These are phyloP conservation scores for Haplosporangium sp. DNA, from an alignment of 371 early-diverging fungal genomes.

Conservation along the genomic window DNA sequence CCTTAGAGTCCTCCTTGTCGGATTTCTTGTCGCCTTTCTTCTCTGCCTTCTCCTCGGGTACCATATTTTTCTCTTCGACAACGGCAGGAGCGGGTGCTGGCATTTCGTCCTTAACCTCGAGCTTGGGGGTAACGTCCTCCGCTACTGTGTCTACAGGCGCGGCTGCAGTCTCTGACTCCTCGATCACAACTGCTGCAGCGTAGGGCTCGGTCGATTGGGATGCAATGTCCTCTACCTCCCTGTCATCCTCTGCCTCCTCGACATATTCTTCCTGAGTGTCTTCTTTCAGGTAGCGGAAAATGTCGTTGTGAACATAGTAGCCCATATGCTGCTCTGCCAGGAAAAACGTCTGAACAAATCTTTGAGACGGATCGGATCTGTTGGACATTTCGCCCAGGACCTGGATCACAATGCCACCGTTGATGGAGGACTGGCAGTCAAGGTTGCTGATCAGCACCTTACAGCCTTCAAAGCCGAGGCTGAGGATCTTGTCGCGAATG, in stretches of 20 bases:
- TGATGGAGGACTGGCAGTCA: conserved; percentile 80
- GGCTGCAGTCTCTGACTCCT: conserved; percentile 19
- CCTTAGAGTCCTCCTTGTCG: conserved; percentile 1
- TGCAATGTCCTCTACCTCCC: conserved; percentile 29
- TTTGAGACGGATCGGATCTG: conserved; percentile 76
- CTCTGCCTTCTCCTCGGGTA: conserved; percentile 7
- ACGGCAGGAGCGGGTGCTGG: conserved; percentile 11
- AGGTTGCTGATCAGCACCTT: conserved; percentile 91
- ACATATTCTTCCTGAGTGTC: conserved; percentile 60
- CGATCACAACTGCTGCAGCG: conserved; percentile 7
- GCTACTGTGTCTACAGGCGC: conserved; percentile 24
- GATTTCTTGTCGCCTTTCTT: conserved; percentile 16
- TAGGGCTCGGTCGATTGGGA: conserved; percentile 9
- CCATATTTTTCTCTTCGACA: conserved; percentile 1
- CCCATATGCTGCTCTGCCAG: conserved; percentile 90
- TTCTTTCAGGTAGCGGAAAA: conserved; percentile 92
- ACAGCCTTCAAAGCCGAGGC: conserved; percentile 81
- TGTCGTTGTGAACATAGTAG: conserved; percentile 93
- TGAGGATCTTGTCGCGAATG: conserved; percentile 78
- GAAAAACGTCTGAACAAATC: conserved; percentile 94
- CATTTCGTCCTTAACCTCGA: conserved; percentile 7
- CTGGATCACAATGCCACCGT: conserved; percentile 86
- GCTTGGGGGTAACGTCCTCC: conserved; percentile 20
- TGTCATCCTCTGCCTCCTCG: conserved; percentile 16
- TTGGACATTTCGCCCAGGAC: conserved; percentile 94